phyloP scores from a whole-genome alignment of 163 green algal genomes.

The Prototheca wickerhamii region DNA sequence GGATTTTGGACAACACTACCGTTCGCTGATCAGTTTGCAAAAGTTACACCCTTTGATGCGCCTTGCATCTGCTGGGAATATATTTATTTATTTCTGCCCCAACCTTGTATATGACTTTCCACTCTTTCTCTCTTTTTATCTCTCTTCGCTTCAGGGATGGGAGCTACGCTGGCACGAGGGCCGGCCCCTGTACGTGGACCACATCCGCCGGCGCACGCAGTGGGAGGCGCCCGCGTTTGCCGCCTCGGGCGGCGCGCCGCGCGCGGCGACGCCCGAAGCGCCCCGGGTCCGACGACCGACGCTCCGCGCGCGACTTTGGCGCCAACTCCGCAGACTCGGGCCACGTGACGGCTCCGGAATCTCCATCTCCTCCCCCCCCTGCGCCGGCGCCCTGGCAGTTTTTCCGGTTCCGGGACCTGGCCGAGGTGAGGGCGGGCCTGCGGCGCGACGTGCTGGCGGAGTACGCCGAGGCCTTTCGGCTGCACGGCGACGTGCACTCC shows the following conservation, averaged over 20 bases:
- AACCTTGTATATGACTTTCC: neutral
- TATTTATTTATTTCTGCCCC: too few relatives aligned
- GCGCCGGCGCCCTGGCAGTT: constrained; percentile 26
- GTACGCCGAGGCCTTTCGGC: constrained; percentile 61
- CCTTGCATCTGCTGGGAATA: too few relatives aligned
- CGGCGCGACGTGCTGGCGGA: constrained; percentile 13
- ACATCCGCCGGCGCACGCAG: constrained; percentile 73
- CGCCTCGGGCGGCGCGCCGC: constrained; percentile 15
- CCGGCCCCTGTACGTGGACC: constrained; percentile 90
- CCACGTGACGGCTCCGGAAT: constrained; percentile 4
- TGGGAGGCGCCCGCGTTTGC: constrained; percentile 41
- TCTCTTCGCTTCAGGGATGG: constrained; percentile 62
- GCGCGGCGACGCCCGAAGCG: constrained; percentile 1
- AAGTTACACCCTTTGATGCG: too few relatives aligned
- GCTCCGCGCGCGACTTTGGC: neutral
- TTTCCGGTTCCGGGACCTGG: constrained; percentile 16
- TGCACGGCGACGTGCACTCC: constrained; percentile 91
- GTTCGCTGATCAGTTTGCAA: too few relatives aligned
- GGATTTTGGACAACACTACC: too few relatives aligned
- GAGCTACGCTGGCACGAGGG: constrained; percentile 59
- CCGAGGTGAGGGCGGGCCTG: constrained; percentile 29
- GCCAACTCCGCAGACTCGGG: neutral
- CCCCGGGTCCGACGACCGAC: constrained; percentile 3
- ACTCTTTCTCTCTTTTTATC: neutral
- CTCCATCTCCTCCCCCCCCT: too few relatives aligned